A percentile compares a stretch with the other conserved stretches of the same genome.
Evolutionary conservation across 2,329 filamentous ascomycete genomes (phyloP).

Genomic region (Paracorniculantispora psalliotae): DNA sequence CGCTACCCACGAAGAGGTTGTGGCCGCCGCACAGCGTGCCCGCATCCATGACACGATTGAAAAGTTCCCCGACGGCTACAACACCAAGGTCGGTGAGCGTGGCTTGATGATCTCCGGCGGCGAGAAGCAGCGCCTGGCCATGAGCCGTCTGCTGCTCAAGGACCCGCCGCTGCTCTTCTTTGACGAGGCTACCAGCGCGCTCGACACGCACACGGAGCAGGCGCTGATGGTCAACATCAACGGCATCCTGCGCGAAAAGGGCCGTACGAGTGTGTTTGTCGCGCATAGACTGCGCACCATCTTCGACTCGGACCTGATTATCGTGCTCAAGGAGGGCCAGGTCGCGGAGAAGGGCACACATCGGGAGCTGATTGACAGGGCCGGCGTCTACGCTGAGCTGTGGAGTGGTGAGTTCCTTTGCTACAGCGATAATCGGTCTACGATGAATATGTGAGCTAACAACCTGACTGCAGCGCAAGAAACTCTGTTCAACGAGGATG

Average conservation of each 20-base stretch:
- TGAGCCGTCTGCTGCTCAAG: constrained; percentile 79
- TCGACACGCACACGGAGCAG: constrained; percentile 92
- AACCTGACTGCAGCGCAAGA: constrained; percentile 50
- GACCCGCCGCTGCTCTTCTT: constrained; percentile 90
- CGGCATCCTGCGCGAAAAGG: constrained; percentile 81
- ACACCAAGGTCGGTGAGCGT: constrained; percentile 86
- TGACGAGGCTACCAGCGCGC: constrained; percentile 86
- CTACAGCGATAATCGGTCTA: background rate
- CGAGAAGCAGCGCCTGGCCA: constrained; percentile 86
- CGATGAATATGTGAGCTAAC: constrained; percentile 15
- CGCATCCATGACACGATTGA: constrained; percentile 79
- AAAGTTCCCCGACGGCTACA: constrained; percentile 79
- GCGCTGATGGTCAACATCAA: constrained; percentile 89
- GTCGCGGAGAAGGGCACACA: constrained; percentile 92
- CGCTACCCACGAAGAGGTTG: constrained; percentile 67
- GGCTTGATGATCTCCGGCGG: constrained; percentile 96
- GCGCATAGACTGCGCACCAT: constrained; percentile 91
- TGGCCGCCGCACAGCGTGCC: constrained; percentile 74
- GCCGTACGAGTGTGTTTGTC: constrained; percentile 87
- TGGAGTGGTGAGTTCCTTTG: constrained; percentile 68
- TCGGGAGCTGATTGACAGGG: constrained; percentile 70
- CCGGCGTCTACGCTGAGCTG: constrained; percentile 79
- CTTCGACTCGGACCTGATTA: constrained; percentile 87
- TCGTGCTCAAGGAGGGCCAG: constrained; percentile 76
- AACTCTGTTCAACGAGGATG: constrained; percentile 48